Percentiles rank a stretch among this genome's conserved stretches.
phyloP scores from a whole-genome alignment of 495 filamentous ascomycete genomes.

The Bombardia bombarda region DNA sequence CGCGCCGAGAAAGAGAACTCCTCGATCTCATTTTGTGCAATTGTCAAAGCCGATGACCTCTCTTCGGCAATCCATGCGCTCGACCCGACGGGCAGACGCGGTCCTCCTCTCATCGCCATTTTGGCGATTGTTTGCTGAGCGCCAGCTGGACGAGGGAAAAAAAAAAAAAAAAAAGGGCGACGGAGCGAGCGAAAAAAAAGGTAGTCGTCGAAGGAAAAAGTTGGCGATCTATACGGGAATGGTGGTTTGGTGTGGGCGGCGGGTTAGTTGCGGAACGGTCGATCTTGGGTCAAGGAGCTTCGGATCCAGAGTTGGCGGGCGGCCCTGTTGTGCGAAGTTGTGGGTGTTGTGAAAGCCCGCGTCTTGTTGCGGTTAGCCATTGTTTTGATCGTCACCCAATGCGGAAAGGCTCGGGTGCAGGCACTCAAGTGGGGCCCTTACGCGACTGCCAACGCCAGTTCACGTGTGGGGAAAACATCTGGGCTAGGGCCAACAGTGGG shows the following conservation, averaged over 20 bases:
- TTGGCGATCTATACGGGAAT: neutral
- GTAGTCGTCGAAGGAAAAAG: neutral
- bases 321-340: conserved; percentile 11
- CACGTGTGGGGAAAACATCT: conserved; percentile 15
- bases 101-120: conserved; percentile 45
- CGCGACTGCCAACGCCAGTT: conserved; percentile 14
- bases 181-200: neutral
- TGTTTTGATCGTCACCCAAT: conserved; percentile 27
- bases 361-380: conserved; percentile 13
- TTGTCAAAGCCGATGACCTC: conserved; percentile 36
- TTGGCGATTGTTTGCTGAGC: conserved; percentile 12
- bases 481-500: neutral
- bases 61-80: conserved; percentile 48
- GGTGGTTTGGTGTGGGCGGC: neutral
- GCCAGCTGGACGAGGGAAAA: neutral
- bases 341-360: conserved; percentile 14
- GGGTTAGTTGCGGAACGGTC: conserved; percentile 2
- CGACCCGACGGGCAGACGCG: conserved; percentile 49
- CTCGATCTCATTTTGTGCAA: conserved; percentile 61
- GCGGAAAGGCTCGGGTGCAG: conserved; percentile 15
- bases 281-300: conserved; percentile 6
- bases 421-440: conserved; percentile 9
- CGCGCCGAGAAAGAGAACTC: conserved; percentile 82
- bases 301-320: conserved; percentile 7
- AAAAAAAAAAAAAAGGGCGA: neutral